Base-by-base conservation (phyloP, 331 rosid species). In the Malus hybrid region DNA sequence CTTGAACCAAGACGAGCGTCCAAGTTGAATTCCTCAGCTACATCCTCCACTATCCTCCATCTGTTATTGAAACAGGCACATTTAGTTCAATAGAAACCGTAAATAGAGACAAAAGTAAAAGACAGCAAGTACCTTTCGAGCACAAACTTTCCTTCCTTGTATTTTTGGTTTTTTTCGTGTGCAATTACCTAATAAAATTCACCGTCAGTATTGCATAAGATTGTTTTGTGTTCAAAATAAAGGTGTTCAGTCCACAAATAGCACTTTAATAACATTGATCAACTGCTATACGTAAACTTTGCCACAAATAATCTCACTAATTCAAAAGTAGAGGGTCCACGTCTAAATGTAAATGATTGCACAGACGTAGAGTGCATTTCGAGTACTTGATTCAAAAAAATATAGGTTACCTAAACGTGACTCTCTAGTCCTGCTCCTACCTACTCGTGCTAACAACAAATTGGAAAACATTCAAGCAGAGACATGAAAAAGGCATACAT, bases 131-230 rank as follows among this genome's bases (percentile, higher is more conserved):
- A 84, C 97, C 96, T 88, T 87, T 91, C 96, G 7, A 91, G 96
- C 73, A 93, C 93, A 86, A 86, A 89, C 77, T 93, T 91, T 78
- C 96, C 97, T 79, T 91, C 97, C 87, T 88, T 89, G 89, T 86
- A 89, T 20, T 44, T 75, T 82, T 86, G 93, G 84, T 71, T 79
- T 73, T 88, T 86, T 72, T 89, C 98, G 64, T 91, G 96, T 19
- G 93, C 91, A 46, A 84, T 64, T 60, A 89, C 89, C 98, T 93
- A 77, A 82, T 63, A 78, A 80, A 73, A 72, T 74, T 75, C 39
- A 56, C 46, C 48, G 33, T n/a, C 68, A 63, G 44, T 69, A 22
- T n/a, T 55, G 26, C 66, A 36, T 6, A 33, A 26, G 18, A 30
- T 3, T 48, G 56, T 52, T 67, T 62, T 60, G 30, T 36, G 46